Evolutionary conservation across 2,329 filamentous ascomycete species (phyloP).

Genomic region (Dactylellina cionopaga): DNA sequence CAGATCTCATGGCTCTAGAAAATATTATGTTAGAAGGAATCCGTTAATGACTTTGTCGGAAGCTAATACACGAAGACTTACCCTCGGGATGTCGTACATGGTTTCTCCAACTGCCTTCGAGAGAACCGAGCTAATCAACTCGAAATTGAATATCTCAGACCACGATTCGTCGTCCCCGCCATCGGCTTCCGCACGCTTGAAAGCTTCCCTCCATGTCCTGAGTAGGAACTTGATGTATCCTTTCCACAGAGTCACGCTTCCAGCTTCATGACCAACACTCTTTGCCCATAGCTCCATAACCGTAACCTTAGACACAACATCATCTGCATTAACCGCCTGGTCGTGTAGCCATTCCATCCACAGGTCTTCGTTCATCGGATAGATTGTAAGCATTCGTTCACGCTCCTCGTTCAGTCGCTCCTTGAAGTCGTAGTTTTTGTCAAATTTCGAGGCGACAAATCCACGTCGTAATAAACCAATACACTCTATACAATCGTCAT

Average conservation of each 20-base stretch:
- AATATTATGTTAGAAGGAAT: constrained; percentile 23
- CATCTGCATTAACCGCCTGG: constrained; percentile 69
- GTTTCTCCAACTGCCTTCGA: constrained; percentile 76
- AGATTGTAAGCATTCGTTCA: constrained; percentile 54
- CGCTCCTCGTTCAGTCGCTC: constrained; percentile 54
- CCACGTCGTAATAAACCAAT: constrained; percentile 42
- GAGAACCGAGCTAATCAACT: constrained; percentile 74
- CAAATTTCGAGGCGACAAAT: constrained; percentile 44
- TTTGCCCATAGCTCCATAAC: constrained; percentile 77
- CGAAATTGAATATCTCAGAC: constrained; percentile 76
- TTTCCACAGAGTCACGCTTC: constrained; percentile 78
- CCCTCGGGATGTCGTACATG: constrained; percentile 76
- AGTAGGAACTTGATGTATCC: constrained; percentile 82
- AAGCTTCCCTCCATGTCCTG: constrained; percentile 71
- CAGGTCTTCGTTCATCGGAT: constrained; percentile 68
- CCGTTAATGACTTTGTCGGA: background rate
- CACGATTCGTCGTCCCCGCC: constrained; percentile 51
- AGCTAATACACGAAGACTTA: constrained; percentile 28
- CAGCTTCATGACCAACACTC: constrained; percentile 76
- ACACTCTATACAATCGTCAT: constrained; percentile 40
- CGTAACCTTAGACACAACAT: constrained; percentile 74
- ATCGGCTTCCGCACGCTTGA: constrained; percentile 63
- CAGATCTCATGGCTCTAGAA: constrained; percentile 75
- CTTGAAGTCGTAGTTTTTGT: constrained; percentile 42
- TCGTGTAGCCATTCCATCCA: constrained; percentile 83